A percentile compares a stretch with the other conserved stretches of the same genome.
phyloP scores from a whole-genome alignment of 1,284 basidiomycete species.

The Apiotrichum mycotoxinovorans region DNA sequence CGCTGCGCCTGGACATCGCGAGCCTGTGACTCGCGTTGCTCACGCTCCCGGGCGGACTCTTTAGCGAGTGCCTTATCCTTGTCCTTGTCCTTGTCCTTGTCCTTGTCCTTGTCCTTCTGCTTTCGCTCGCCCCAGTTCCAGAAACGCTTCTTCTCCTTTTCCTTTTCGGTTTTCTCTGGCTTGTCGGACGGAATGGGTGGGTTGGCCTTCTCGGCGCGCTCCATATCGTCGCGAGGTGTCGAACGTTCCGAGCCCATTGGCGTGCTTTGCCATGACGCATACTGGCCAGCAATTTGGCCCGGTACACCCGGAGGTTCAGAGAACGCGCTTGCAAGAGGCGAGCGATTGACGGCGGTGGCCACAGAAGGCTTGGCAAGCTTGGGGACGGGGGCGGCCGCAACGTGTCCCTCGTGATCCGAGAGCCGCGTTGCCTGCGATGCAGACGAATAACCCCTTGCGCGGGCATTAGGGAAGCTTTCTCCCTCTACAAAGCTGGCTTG shows the following conservation, averaged over 20 bases:
- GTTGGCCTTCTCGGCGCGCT: not conserved
- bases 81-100: no score
- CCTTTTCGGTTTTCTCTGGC: not conserved
- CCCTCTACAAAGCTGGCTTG: not conserved
- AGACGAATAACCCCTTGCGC: conserved; percentile 12
- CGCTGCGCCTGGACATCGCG: not conserved
- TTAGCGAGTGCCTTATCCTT: conserved; percentile 7
- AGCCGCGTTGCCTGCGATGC: conserved; percentile 16
- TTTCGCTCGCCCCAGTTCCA: conserved; percentile 17
- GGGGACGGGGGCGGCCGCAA: not conserved
- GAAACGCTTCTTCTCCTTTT: conserved; percentile 2
- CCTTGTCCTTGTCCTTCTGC: conserved; percentile 13
- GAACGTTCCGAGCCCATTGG: conserved; percentile 2
- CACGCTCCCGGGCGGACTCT: not conserved
- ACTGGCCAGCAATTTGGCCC: not conserved
- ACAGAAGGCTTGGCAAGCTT: conserved; percentile 14
- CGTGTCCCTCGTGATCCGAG: conserved; percentile 17
- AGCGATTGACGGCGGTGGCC: not conserved
- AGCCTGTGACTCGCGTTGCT: not conserved
- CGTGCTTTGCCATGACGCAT: not conserved
- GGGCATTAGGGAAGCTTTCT: not conserved
- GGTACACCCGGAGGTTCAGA: not conserved
- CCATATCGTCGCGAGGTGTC: not conserved
- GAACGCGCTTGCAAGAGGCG: conserved; percentile 18
- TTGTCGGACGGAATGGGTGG: not conserved